Evolutionary conservation across 768 basidiomycete genomes (phyloP).

Genomic region (Boletus rubroflammeus): DNA sequence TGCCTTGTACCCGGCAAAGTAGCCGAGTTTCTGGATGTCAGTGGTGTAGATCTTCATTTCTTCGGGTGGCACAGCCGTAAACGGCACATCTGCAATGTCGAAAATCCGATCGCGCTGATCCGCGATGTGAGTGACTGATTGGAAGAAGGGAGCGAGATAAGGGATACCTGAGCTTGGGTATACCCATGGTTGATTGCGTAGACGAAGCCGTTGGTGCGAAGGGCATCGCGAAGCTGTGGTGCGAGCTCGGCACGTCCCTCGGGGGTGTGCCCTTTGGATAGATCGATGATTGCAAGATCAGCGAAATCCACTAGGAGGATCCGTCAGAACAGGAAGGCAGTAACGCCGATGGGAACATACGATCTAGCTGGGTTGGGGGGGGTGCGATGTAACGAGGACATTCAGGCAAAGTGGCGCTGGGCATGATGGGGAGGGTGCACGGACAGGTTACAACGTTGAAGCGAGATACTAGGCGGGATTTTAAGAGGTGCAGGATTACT

Average conservation of each 20-base stretch:
- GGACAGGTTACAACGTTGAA: too few species aligned
- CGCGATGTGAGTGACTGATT: constrained; percentile 11
- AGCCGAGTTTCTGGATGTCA: constrained; percentile 39
- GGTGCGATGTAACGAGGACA: constrained; percentile 35
- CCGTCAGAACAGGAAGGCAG: constrained; percentile 7
- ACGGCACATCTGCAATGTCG: constrained; percentile 45
- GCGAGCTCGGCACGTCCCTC: constrained; percentile 42
- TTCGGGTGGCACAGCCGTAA: constrained; percentile 37
- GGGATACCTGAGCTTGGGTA: constrained; percentile 34
- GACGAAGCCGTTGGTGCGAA: constrained; percentile 41
- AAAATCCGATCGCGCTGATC: constrained; percentile 44
- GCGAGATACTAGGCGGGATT: neutral
- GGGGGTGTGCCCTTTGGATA: constrained; percentile 39
- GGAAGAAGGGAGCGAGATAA: neutral
- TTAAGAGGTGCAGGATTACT: neutral
- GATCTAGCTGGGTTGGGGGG: constrained; percentile 30
- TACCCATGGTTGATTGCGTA: constrained; percentile 40
- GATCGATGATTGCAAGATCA: constrained; percentile 50
- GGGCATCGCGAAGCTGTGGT: constrained; percentile 42
- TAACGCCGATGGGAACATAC: constrained; percentile 23
- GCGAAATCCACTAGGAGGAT: constrained; percentile 44
- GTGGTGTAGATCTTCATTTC: constrained; percentile 40
- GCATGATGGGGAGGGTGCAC: constrained; percentile 21
- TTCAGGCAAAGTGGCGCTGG: constrained; percentile 28
- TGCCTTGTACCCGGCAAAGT: constrained; percentile 49